phyloP scores from a whole-genome alignment of 805 yeast species.

The Pichia scutulata region DNA sequence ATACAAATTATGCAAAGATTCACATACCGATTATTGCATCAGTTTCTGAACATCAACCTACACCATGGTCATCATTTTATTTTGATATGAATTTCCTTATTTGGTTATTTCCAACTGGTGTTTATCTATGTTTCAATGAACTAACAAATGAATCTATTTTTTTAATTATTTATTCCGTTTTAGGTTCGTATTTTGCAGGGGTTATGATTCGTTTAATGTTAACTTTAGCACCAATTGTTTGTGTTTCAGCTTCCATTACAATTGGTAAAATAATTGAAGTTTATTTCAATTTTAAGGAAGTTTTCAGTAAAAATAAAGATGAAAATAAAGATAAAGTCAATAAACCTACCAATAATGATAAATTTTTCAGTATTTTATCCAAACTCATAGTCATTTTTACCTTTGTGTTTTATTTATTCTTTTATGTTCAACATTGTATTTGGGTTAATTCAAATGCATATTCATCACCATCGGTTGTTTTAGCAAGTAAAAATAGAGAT shows the following conservation, averaged over 20 bases:
- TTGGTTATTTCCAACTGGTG: conserved; percentile 98
- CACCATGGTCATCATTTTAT: conserved; percentile 99
- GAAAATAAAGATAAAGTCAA: conserved; percentile 16
- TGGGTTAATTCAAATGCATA: conserved; percentile 96
- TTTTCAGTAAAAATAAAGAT: conserved; percentile 7
- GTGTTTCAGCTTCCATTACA: conserved; percentile 89
- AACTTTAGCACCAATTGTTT: conserved; percentile 91
- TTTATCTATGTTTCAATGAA: conserved; percentile 83
- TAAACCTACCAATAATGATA: conserved; percentile 25
- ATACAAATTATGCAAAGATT: conserved; percentile 92
- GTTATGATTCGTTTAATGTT: conserved; percentile 98
- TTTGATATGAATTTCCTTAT: conserved; percentile 87
- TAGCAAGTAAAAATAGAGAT: conserved; percentile 76
- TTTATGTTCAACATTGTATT: conserved; percentile 90
- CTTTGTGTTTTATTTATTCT: conserved; percentile 63
- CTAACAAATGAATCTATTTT: conserved; percentile 88
- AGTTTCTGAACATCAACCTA: conserved; percentile 98
- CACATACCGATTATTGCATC: conserved; percentile 98
- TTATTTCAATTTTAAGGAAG: conserved; percentile 53
- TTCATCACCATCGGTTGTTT: conserved; percentile 95
- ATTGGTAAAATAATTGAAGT: conserved; percentile 76
- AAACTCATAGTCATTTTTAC: conserved; percentile 57
- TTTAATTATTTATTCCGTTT: conserved; percentile 83
- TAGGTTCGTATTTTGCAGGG: conserved; percentile 96
- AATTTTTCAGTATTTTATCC: conserved; percentile 32